Base-by-base conservation (phyloP, 2,329 filamentous ascomycete species). In the Ascochyta fabae region DNA sequence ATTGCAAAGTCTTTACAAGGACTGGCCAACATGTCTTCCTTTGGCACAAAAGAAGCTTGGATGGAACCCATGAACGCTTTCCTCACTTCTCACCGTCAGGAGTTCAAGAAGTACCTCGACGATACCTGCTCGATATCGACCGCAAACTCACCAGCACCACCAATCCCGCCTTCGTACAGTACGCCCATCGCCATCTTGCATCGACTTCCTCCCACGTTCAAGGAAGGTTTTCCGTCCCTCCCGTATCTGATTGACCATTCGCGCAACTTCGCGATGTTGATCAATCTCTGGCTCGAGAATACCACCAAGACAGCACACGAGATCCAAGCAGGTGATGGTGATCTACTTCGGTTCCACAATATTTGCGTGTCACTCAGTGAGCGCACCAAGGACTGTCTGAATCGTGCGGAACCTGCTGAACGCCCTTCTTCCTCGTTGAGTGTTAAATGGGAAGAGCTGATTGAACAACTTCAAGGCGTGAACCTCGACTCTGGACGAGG, bases 11-110 rank as follows among this genome's bases (percentile, higher is more conserved):
- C 90, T 1, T 80, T 98, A 8, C 93, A 97, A 76, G 93, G 92
- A 15, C 82, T 98, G 55, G 92, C 92, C 16, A 97, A 97, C 72
- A 83, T 97, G 77, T 91, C 91, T 2, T 92, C 87, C 0, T 97
- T 97, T 71, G 94, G 94, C 36, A 93, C 90, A 70, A 96, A 96
- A 72, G 94, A 98, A 75, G 87, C 89, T n/a, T 98, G 92, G 92
- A 97, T 98, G 93, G 93, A 96, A 77, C 92, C 92, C 0, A 98
- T 98, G 94, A 98, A 97, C 71, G 85, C 85, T 39, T 97, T 97
- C 67, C 79, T 98, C 42, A 83, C 82, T 8, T 81, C 86, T 1
- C 88, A 96, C 68, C 86, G 92, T 19, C 84, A 88, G 65, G 85
- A 90, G 35, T 92, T 97, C 75, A 96, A 93, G 73, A 84, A 88